Evolutionary conservation across 495 filamentous ascomycete genomes (phyloP).

Genomic region (Evansstolkia leycettana): DNA sequence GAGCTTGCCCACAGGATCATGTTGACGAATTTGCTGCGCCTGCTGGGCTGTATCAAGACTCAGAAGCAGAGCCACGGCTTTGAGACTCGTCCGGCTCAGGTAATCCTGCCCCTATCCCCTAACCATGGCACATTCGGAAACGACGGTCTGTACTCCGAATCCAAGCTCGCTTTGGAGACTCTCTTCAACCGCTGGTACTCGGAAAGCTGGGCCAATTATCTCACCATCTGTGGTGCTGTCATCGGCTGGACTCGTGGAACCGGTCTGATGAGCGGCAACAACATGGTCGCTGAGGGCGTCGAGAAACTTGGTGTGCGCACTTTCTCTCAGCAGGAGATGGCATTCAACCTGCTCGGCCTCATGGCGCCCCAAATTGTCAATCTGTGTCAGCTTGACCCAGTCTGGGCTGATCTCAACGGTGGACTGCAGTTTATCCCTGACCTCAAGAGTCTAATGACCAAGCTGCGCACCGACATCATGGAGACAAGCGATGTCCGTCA

Average conservation of each 20-base stretch:
- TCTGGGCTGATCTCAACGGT: slow-evolving; percentile 95
- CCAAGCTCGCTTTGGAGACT: slow-evolving; percentile 91
- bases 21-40: slow-evolving; percentile 89
- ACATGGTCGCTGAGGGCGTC: slow-evolving; percentile 91
- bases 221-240: slow-evolving; percentile 96
- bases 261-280: slow-evolving; percentile 96
- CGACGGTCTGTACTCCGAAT: slow-evolving; percentile 96
- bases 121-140: slow-evolving; percentile 99
- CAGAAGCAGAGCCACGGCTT: slow-evolving; percentile 80
- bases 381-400: slow-evolving; percentile 88
- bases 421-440: slow-evolving; percentile 96
- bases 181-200: slow-evolving; percentile 98
- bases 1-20: slow-evolving; percentile 98
- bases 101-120: slow-evolving; percentile 89
- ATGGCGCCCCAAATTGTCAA: slow-evolving; percentile 93
- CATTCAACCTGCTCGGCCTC: slow-evolving; percentile 92
- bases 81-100: slow-evolving; percentile 90
- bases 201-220: slow-evolving; percentile 93
- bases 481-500: slow-evolving; percentile 89
- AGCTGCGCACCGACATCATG: slow-evolving; percentile 79
- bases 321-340: slow-evolving; percentile 99
- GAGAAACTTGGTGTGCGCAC: slow-evolving; percentile 94
- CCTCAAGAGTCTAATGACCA: slow-evolving; percentile 86
- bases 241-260: slow-evolving; percentile 99
- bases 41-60: slow-evolving; percentile 80